Evolutionary conservation across 1,284 basidiomycete genomes (phyloP).

Genomic region (Porogramme epimiltina): DNA sequence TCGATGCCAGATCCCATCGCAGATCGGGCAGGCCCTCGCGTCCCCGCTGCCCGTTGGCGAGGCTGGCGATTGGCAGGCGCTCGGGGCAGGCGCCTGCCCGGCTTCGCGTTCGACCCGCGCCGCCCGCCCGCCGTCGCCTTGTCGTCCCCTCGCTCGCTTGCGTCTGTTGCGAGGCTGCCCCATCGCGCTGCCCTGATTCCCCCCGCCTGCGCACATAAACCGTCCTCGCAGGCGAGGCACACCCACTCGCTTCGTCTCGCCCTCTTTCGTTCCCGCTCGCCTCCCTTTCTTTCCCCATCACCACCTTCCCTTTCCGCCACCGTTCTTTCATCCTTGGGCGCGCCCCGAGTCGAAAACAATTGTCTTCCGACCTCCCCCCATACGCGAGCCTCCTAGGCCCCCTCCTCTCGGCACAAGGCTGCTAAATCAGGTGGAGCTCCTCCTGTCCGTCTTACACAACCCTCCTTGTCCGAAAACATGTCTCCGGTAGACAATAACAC

Average conservation of each 20-base stretch:
- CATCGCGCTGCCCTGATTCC: conserved; percentile 8
- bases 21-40: background rate
- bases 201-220: conserved; percentile 16
- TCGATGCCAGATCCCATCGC: background rate
- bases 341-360: conserved; percentile 23
- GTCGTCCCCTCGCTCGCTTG: conserved; percentile 17
- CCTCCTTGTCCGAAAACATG: conserved; percentile 23
- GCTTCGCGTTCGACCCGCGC: too few relatives aligned
- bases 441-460: conserved; percentile 13
- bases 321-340: conserved; percentile 20
- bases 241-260: background rate
- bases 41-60: too few relatives aligned
- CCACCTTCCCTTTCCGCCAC: conserved; percentile 15
- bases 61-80: too few relatives aligned
- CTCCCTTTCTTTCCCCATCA: conserved; percentile 11
- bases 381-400: conserved; percentile 19
- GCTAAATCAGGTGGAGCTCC: conserved; percentile 21
- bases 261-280: conserved; percentile 6
- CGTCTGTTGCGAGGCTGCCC: conserved; percentile 18
- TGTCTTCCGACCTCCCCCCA: conserved; percentile 11
- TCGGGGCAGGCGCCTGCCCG: too few relatives aligned
- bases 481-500: conserved; percentile 26
- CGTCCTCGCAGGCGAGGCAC: background rate
- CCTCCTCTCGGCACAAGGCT: conserved; percentile 22
- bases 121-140: conserved; percentile 16